Conservation (phyloP, 768 basidiomycete genomes). For the Collybia sordida region DNA sequence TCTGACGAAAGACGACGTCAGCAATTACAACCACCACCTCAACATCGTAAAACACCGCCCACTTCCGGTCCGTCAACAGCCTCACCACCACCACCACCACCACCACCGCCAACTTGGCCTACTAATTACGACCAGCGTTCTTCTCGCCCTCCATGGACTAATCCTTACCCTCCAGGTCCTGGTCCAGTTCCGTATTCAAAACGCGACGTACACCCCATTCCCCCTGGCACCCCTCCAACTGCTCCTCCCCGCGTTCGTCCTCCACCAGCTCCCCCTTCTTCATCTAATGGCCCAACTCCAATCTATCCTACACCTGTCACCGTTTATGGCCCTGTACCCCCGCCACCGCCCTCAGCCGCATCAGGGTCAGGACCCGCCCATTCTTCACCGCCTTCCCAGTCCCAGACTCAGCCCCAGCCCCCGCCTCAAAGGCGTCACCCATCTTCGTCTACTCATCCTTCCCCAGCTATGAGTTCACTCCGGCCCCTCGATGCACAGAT, state of each 20-base stretch:
- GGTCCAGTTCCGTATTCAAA: not conserved
- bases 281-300: slow-evolving; percentile 1
- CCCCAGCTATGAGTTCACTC: slow-evolving; percentile 20
- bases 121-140: not conserved
- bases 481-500: slow-evolving; percentile 22
- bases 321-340: slow-evolving; percentile 8
- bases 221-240: not conserved
- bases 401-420: slow-evolving; percentile 5
- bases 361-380: not conserved
- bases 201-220: not conserved
- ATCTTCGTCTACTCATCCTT: slow-evolving; percentile 8
- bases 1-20: slow-evolving; percentile 44
- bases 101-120: not conserved
- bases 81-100: not conserved
- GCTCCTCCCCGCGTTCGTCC: slow-evolving; percentile 4
- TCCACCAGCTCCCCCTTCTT: not conserved
- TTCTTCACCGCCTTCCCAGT: not conserved
- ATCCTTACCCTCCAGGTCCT: slow-evolving; percentile 6
- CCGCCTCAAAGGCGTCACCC: slow-evolving; percentile 10
- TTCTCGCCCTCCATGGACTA: slow-evolving; percentile 3
- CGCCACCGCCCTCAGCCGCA: slow-evolving; percentile 3
- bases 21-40: slow-evolving; percentile 1
- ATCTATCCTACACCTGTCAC: slow-evolving; percentile 1
- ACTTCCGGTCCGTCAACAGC: not conserved
- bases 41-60: not conserved